Conservation (phyloP, 371 early-diverging fungal genomes). For the Lichtheimia corymbifera region DNA sequence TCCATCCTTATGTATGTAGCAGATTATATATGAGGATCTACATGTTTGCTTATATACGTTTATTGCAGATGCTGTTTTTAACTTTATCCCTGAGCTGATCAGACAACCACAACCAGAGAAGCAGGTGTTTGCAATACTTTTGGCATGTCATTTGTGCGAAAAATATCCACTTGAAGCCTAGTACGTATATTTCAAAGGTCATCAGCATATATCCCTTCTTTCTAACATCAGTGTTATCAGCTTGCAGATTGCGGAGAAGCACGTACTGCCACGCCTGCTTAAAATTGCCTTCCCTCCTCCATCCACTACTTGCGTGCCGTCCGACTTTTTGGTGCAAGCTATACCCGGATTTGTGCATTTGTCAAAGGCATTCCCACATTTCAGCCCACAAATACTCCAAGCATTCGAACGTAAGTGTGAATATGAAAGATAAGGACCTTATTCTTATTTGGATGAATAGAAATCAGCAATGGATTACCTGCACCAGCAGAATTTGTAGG, state of each 20-base stretch:
- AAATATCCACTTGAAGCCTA: conserved; percentile 51
- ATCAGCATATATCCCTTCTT: background rate
- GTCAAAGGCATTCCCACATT: conserved; percentile 46
- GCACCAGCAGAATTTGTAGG: conserved; percentile 42
- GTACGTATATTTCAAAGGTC: conserved; percentile 21
- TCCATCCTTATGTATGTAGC: conserved; percentile 50
- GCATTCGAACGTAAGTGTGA: conserved; percentile 37
- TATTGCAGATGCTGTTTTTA: conserved; percentile 44
- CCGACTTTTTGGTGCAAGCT: conserved; percentile 39
- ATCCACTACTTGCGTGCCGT: conserved; percentile 29
- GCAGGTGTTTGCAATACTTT: conserved; percentile 50
- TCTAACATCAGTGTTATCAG: conserved; percentile 8
- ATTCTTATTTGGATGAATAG: conserved; percentile 7
- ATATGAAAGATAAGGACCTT: background rate
- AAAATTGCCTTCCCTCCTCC: conserved; percentile 41
- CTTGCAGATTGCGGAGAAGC: conserved; percentile 33
- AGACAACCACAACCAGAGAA: conserved; percentile 49
- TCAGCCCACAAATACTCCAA: conserved; percentile 34
- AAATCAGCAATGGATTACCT: conserved; percentile 40
- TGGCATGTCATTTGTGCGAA: conserved; percentile 51
- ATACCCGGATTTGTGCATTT: conserved; percentile 48
- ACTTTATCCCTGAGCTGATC: conserved; percentile 53
- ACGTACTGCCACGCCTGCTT: conserved; percentile 37
- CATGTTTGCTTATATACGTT: background rate
- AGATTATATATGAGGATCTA: background rate